Evolutionary conservation across 1,284 basidiomycete species (phyloP).

Genomic region (Ceratobasidium sp.): DNA sequence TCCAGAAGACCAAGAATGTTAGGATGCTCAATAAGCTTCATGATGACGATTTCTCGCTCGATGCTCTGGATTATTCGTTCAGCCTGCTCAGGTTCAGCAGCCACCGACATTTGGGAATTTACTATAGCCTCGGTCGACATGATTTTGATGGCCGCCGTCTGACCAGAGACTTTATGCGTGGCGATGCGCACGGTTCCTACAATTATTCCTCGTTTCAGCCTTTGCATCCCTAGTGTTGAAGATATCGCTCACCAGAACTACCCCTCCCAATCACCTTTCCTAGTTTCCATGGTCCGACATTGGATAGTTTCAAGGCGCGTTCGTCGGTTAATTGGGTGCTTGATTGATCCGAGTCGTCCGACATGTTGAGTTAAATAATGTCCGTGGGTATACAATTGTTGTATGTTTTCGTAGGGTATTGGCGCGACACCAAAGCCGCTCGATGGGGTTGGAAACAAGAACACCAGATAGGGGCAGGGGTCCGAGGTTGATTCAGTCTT

Average conservation of each 20-base stretch:
- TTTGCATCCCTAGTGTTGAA: neutral
- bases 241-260: constrained; percentile 69
- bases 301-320: constrained; percentile 49
- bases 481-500: neutral
- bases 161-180: constrained; percentile 82
- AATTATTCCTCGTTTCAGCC: constrained; percentile 13
- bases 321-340: constrained; percentile 47
- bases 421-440: neutral
- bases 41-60: constrained; percentile 97
- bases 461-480: neutral
- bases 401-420: constrained; percentile 13
- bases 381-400: constrained; percentile 15
- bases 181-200: constrained; percentile 91
- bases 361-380: constrained; percentile 11
- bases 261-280: constrained; percentile 93
- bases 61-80: constrained; percentile 74
- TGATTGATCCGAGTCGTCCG: constrained; percentile 15
- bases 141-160: constrained; percentile 96
- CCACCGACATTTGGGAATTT: constrained; percentile 71
- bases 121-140: constrained; percentile 81
- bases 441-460: constrained; percentile 18
- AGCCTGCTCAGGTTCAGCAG: constrained; percentile 70
- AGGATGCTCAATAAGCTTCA: constrained; percentile 98
- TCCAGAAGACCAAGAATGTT: constrained; percentile 92
- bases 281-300: constrained; percentile 90